A percentile compares a stretch with the other conserved stretches of the same genome.
These are phyloP conservation scores for Komagataella phaffii DNA, from an alignment of 805 yeast genomes.

Conservation along the genomic window DNA sequence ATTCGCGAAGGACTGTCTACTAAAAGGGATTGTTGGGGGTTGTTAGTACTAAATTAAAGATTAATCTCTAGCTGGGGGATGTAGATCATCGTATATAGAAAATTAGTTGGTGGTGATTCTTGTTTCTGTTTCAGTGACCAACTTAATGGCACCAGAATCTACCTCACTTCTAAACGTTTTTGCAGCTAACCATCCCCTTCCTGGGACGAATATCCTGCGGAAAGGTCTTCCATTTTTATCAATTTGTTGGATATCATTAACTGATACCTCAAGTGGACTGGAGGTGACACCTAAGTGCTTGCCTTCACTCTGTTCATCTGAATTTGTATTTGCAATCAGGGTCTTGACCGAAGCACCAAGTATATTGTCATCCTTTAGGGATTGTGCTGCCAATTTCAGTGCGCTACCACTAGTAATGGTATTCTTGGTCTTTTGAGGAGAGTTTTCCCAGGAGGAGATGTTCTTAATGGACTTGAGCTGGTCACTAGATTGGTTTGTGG, in stretches of 20 bases:
- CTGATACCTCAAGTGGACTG: neutral
- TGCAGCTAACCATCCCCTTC: constrained; percentile 36
- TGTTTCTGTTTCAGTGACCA: neutral
- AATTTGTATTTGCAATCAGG: neutral
- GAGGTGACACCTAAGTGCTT: constrained; percentile 8
- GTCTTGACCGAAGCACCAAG: neutral
- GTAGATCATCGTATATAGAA: neutral
- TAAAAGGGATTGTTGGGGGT: too few relatives aligned
- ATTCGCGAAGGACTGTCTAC: neutral
- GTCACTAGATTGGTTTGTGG: neutral
- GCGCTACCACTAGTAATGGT: neutral
- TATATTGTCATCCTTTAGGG: neutral
- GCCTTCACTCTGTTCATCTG: constrained; percentile 2
- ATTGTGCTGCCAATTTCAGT: neutral
- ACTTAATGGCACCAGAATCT: neutral
- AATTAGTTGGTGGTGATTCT: neutral
- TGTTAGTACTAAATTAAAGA: neutral
- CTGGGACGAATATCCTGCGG: constrained; percentile 31
- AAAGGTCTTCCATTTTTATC: constrained; percentile 26
- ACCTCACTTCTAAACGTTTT: constrained; percentile 6
- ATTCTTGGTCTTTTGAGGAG: neutral
- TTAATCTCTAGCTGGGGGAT: neutral
- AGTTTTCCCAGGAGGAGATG: neutral
- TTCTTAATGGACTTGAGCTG: neutral
- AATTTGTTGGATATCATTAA: neutral